Base-by-base conservation (phyloP, 2,329 filamentous ascomycete species). In the Polytolypa hystricis region DNA sequence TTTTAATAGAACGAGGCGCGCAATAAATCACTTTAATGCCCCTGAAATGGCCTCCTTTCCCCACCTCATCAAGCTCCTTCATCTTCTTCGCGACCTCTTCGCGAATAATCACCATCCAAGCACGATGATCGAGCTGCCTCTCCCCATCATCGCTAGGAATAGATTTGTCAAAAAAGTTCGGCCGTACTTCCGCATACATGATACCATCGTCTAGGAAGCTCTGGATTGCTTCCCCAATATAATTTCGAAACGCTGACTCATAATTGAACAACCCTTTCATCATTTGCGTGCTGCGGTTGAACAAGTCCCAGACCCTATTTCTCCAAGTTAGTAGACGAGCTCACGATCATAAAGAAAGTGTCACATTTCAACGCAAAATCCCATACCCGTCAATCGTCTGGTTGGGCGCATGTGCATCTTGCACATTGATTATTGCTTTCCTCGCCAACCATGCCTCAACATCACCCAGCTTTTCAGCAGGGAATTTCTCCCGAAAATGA, bases 191-290 rank as follows among this genome's bases (percentile, higher is more conserved):
- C 7, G 35, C 35, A 15, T 37, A 37, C 26, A 37, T 37, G 14
- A 37, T 16, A 6, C 31, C 31, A 19, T 37, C 35, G 9, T 20
- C 35, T 12, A 31, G 27, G 20, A 37, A 37, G 19, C 35, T 31
- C 15, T 37, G 17, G 20, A 37, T 37, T 12, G 35, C 35, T 12
- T 20, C 20, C 9, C 28, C 35, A 7, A 31, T 12, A 5, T 37
- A 37, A 7, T 16, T 31, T 23, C 35, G 35, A 20, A 37, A 37
- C 1, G 35, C 35, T 4, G 35, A 37, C 18, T 37, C 35, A 20
- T 37, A 37, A 25, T 37, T 37, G 20, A 37, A 37, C 3, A 37
- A n/a, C 3, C 35, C 35, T 20, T 37, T 37, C 35, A 37, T 37
- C 35, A 37, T 37, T 28, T 37, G 35, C 6, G 35, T 37, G 35